Evolutionary conservation across 805 yeast species (phyloP).

Genomic region (Kodamaea hsintzibuensis): DNA sequence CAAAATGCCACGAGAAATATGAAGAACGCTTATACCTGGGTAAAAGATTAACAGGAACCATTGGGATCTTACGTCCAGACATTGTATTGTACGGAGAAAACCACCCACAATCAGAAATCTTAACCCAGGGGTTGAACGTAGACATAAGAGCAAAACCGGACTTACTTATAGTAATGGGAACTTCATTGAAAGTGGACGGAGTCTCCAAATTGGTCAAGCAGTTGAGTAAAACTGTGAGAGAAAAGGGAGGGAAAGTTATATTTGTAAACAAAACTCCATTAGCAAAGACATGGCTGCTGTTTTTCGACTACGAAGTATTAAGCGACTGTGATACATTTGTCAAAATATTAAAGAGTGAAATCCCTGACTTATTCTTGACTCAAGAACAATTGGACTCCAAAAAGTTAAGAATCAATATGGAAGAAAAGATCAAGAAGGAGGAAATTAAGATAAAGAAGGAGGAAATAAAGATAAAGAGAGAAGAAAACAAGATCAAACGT

Average conservation of each 20-base stretch:
- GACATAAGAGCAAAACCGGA: slow-evolving; percentile 76
- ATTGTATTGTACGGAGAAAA: slow-evolving; percentile 93
- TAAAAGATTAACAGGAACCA: slow-evolving; percentile 66
- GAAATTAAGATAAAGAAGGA: slow-evolving; percentile 1
- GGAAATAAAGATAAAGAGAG: slow-evolving; percentile 1
- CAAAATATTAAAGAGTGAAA: slow-evolving; percentile 46
- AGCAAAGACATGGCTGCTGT: slow-evolving; percentile 63
- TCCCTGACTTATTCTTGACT: slow-evolving; percentile 63
- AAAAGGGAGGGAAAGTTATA: slow-evolving; percentile 75
- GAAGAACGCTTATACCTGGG: slow-evolving; percentile 63
- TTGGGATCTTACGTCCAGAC: slow-evolving; percentile 83
- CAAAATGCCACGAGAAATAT: slow-evolving; percentile 58
- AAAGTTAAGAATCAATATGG: slow-evolving; percentile 27
- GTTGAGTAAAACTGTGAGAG: slow-evolving; percentile 69
- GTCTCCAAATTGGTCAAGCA: slow-evolving; percentile 74
- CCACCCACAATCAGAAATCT: slow-evolving; percentile 82
- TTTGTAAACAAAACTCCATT: slow-evolving; percentile 71
- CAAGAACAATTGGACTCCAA: slow-evolving; percentile 51
- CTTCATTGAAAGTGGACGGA: slow-evolving; percentile 89
- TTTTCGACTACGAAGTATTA: slow-evolving; percentile 76
- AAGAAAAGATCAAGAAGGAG: slow-evolving; percentile 6
- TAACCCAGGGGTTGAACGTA: slow-evolving; percentile 65
- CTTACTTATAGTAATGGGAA: slow-evolving; percentile 83
- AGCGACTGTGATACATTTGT: slow-evolving; percentile 87
- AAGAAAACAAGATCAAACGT: background rate